Base-by-base conservation (phyloP, 768 basidiomycete species). In the Lactarius hengduanensis region DNA sequence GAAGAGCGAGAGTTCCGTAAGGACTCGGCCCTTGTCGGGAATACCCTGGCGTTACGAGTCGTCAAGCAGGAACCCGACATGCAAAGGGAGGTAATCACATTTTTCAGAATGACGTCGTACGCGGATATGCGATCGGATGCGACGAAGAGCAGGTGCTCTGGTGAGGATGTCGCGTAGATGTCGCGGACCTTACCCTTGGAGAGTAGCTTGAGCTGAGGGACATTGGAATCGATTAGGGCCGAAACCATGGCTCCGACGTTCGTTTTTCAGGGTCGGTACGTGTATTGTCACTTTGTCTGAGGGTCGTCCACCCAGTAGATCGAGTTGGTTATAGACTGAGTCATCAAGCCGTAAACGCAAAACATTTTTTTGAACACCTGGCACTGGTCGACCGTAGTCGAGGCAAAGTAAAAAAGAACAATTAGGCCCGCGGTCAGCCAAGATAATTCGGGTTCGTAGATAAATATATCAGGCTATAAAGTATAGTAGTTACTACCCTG, bases 181-280 rank as follows among this genome's bases (percentile, higher is more conserved):
- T 98, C 96, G 64, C 97, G 87, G 26, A 99, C 97, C 83, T 99
- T 99, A 65, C 97, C 97, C 75, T 83, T 86, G 1, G 94, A 94
- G 38, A 98, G 65, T 2, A 98, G 79, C 30, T 79, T 83, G 59
- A 97, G 81, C 30, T 75, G 80, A 22, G 85, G 84, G 4, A 91
- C 78, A 72, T 88, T 72, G 5, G 87, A 85, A 59, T 82, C 76
- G 50, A 83, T 82, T 34, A 89, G 74, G 9, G 84, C 79, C 10
- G 71, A 11, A 65, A 69, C 69, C 53, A 57, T 47, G 8, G 62
- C 18, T 4, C 10, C 43, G 18, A 50, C 11, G 20, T 11, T 11
- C 3, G 22, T 13, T n/a, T 50, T 50, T 50, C 47, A 50, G 22
- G 10, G 22, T 50, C n/a, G 22, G 22, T 26, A 50, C 26, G 11